Conservation (phyloP, 2,329 filamentous ascomycete species). For the Shiraia sp. region DNA sequence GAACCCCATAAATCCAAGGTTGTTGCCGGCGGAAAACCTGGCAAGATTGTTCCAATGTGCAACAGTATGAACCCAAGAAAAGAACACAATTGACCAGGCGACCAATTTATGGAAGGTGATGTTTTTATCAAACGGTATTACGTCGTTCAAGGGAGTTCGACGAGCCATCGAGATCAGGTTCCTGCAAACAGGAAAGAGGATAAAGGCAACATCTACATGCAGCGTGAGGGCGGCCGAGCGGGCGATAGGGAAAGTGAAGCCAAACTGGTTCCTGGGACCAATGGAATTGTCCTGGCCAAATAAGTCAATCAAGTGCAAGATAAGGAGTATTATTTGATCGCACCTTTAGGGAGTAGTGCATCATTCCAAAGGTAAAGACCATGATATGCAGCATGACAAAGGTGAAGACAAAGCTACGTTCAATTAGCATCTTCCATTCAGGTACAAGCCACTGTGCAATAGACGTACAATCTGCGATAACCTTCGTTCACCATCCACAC, state of each 20-base stretch:
- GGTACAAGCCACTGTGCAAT: slow-evolving; percentile 39
- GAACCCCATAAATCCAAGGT: slow-evolving; percentile 77
- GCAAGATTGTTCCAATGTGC: slow-evolving; percentile 88
- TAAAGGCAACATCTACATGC: slow-evolving; percentile 78
- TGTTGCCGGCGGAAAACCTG: slow-evolving; percentile 73
- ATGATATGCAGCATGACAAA: slow-evolving; percentile 75
- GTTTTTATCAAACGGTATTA: slow-evolving; percentile 88
- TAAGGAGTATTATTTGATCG: neutral
- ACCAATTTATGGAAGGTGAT: slow-evolving; percentile 86
- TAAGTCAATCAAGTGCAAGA: slow-evolving; percentile 5
- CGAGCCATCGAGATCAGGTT: slow-evolving; percentile 81
- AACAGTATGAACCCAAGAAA: slow-evolving; percentile 83
- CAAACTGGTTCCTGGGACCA: slow-evolving; percentile 68
- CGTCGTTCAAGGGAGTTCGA: slow-evolving; percentile 80
- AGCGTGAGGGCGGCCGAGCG: slow-evolving; percentile 75
- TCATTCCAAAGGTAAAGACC: slow-evolving; percentile 78
- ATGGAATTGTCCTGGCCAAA: slow-evolving; percentile 63
- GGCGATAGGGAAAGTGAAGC: slow-evolving; percentile 76
- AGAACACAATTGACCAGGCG: slow-evolving; percentile 87
- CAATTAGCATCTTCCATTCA: slow-evolving; percentile 19
- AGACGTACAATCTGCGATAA: slow-evolving; percentile 73
- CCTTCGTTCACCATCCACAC: slow-evolving; percentile 91
- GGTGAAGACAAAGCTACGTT: slow-evolving; percentile 71
- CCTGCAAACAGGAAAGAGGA: slow-evolving; percentile 81
- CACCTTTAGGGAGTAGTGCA: slow-evolving; percentile 76